These are phyloP conservation scores for Vanilla planifolia DNA, from an alignment of 106 monocot genomes.

Conservation along the genomic window DNA sequence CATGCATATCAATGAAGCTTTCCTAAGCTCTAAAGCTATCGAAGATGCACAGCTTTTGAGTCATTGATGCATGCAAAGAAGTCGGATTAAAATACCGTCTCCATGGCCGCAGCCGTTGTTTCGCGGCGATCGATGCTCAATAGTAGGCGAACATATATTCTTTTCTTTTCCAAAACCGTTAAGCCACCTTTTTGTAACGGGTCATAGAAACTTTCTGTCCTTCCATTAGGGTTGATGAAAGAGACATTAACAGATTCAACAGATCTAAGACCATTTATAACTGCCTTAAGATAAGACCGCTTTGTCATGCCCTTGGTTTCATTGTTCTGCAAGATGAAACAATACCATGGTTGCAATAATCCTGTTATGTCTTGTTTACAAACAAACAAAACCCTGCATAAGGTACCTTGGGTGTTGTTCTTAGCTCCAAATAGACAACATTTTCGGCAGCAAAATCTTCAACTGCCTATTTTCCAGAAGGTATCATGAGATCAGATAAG, in stretches of 20 bases:
- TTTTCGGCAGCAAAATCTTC: conserved; percentile 99
- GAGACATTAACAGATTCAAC: conserved; percentile 56
- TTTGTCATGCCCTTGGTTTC: conserved; percentile 94
- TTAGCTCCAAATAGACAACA: conserved; percentile 88
- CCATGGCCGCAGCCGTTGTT: conserved; percentile 73
- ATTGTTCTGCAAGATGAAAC: conserved; percentile 47
- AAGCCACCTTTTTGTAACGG: conserved; percentile 10
- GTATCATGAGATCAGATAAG: neutral
- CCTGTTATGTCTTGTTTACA: neutral
- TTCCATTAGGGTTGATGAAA: conserved; percentile 25
- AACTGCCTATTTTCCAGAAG: conserved; percentile 33
- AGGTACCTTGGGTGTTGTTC: conserved; percentile 93
- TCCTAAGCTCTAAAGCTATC: neutral
- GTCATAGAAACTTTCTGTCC: conserved; percentile 10
- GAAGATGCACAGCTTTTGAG: neutral
- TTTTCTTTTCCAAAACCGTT: conserved; percentile 40
- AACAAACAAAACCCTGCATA: neutral
- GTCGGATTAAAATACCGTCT: conserved; percentile 53
- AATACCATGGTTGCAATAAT: neutral
- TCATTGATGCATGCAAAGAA: neutral
- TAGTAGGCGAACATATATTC: conserved; percentile 71
- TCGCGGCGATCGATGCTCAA: conserved; percentile 93
- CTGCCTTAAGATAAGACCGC: conserved; percentile 82
- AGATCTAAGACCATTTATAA: conserved; percentile 70
- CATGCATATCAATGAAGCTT: neutral